These are phyloP conservation scores for Mycothermus thermophilus DNA, from an alignment of 495 filamentous ascomycete species.

Conservation along the genomic window DNA sequence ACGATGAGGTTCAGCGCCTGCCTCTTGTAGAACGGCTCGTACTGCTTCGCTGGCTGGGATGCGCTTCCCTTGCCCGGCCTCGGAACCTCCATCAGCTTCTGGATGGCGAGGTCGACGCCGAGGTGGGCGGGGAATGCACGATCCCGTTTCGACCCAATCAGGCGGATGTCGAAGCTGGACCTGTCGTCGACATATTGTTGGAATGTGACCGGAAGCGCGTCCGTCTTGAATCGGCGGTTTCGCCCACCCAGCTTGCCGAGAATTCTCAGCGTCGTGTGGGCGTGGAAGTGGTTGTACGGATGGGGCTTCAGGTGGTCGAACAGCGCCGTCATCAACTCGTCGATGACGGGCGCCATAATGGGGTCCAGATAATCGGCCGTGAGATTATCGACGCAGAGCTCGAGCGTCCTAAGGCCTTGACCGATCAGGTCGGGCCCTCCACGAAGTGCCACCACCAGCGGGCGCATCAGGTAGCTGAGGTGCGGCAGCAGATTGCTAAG, in stretches of 20 bases:
- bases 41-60: slow-evolving; percentile 37
- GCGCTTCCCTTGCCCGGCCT: slow-evolving; percentile 34
- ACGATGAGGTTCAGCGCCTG: slow-evolving; percentile 79
- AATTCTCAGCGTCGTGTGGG: slow-evolving; percentile 97
- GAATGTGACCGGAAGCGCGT: slow-evolving; percentile 66
- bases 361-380: slow-evolving; percentile 96
- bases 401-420: slow-evolving; percentile 84
- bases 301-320: slow-evolving; percentile 88
- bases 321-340: slow-evolving; percentile 91
- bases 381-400: slow-evolving; percentile 95
- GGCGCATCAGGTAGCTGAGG: slow-evolving; percentile 91
- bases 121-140: slow-evolving; percentile 72
- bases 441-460: slow-evolving; percentile 82
- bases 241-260: slow-evolving; percentile 92
- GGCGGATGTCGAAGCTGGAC: slow-evolving; percentile 70
- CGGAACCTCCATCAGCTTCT: slow-evolving; percentile 66
- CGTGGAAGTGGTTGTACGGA: slow-evolving; percentile 90
- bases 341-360: slow-evolving; percentile 98
- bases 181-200: slow-evolving; percentile 75
- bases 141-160: slow-evolving; percentile 78
- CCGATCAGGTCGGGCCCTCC: slow-evolving; percentile 87
- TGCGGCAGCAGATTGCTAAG: slow-evolving; percentile 95
- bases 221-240: slow-evolving; percentile 87
- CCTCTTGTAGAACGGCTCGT: slow-evolving; percentile 79
- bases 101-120: slow-evolving; percentile 78